These are phyloP conservation scores for Alternaria rosae DNA, from an alignment of 2,329 filamentous ascomycete species.

Conservation along the genomic window DNA sequence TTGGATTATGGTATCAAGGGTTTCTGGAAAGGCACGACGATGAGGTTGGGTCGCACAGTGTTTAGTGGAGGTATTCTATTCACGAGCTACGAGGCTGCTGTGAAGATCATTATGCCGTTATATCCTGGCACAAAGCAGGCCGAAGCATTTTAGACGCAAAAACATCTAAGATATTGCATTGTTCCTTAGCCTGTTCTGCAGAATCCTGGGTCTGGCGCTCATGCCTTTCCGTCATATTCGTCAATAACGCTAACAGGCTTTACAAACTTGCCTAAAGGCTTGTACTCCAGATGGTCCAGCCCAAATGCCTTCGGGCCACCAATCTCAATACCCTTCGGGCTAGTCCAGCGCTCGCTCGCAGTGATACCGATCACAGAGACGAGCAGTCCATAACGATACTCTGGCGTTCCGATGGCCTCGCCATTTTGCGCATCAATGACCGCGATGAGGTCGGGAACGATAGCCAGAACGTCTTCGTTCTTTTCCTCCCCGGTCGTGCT, in stretches of 20 bases:
- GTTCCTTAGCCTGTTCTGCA: neutral
- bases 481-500: conserved; percentile 41
- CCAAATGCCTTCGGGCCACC: conserved; percentile 61
- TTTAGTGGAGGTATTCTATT: conserved; percentile 73
- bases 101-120: conserved; percentile 56
- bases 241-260: conserved; percentile 63
- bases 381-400: conserved; percentile 62
- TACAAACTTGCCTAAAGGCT: conserved; percentile 60
- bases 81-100: conserved; percentile 67
- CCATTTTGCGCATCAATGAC: conserved; percentile 59
- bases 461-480: conserved; percentile 54
- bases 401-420: conserved; percentile 60
- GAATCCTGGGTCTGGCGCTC: neutral
- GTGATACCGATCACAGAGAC: conserved; percentile 63
- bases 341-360: conserved; percentile 63
- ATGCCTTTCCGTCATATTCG: conserved; percentile 50
- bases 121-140: conserved; percentile 32
- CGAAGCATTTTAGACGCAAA: conserved; percentile 28
- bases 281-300: conserved; percentile 58
- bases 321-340: conserved; percentile 57
- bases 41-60: conserved; percentile 70
- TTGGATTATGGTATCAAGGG: conserved; percentile 65
- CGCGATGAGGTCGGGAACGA: conserved; percentile 60
- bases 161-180: neutral
- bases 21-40: conserved; percentile 73